Conservation (phyloP, 139 green algal genomes). For the Volvox reticuliferus region DNA sequence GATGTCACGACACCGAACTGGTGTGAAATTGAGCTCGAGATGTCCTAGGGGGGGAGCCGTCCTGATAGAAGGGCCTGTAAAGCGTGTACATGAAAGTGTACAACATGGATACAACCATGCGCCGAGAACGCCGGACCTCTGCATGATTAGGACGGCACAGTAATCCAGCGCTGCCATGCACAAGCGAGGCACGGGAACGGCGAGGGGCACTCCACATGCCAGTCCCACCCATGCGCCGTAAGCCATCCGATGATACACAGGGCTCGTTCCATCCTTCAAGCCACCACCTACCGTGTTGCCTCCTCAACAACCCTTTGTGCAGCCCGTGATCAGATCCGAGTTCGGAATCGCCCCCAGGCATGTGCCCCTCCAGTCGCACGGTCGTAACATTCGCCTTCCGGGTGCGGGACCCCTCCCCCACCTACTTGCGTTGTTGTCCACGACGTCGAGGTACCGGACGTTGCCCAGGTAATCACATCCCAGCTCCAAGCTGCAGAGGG, state of each 20-base stretch:
- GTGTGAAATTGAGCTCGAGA: conserved; percentile 91
- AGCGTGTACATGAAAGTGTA: conserved; percentile 80
- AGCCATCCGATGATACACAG: too few relatives aligned
- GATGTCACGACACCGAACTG: too few relatives aligned
- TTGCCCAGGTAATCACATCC: conserved; percentile 92
- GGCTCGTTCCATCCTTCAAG: background rate
- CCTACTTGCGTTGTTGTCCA: conserved; percentile 78
- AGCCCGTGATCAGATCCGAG: background rate
- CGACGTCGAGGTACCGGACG: conserved; percentile 89
- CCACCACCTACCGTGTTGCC: too few relatives aligned
- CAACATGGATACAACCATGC: conserved; percentile 85
- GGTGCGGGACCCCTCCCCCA: background rate
- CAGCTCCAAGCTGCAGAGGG: conserved; percentile 71
- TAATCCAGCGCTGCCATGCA: conserved; percentile 37
- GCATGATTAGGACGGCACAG: conserved; percentile 24
- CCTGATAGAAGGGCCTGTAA: conserved; percentile 82
- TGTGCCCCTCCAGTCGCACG: too few relatives aligned
- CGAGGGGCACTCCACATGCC: conserved; percentile 77
- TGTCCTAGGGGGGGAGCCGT: conserved; percentile 88
- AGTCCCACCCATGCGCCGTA: too few relatives aligned
- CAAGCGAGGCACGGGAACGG: background rate
- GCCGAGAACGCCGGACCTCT: conserved; percentile 68
- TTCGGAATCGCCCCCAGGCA: too few relatives aligned
- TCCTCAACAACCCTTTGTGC: too few relatives aligned
- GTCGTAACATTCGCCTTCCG: background rate